Evolutionary conservation across 768 basidiomycete species (phyloP), one percentile per base, ranked within the genome.

Genomic region (Punctularia strigosozonata): DNA sequence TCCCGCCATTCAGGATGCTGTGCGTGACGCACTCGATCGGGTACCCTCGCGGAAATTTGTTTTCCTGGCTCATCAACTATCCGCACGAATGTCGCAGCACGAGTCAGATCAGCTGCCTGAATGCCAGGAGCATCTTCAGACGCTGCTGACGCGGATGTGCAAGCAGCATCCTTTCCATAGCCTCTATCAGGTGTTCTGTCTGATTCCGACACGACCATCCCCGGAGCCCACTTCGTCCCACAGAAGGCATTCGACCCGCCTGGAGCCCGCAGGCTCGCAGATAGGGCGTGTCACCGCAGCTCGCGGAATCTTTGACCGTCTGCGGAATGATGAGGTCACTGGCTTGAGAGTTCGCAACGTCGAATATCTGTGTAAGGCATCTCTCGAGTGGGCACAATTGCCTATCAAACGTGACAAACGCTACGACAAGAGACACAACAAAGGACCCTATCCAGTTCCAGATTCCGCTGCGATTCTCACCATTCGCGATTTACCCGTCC

Each of bases 131-230:
- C 74, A 67, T 42, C 65, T 98, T 4, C 75, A 80, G 37, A 58
- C 49, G 2, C 59, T 85, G 20, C 65, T 98, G 18, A 40, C 82
- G 4, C 70, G 77, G 18, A 84, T 99, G 71, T 86, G 85, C 50
- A 58, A 58, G 41, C 88, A 97, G 38, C 95, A 99, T 52, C 91
- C 94, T 0, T 98, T 88, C 60, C 95, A 99, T 54, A 82, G 75
- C 47, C 61, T 95, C 5, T 94, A 92, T 58, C 89, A 91, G 47
- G 73, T 98, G 2, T 86, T 80, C 55, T 86, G 85, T 39, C 60
- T 94, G 44, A n/a, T n/a, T n/a, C n/a, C n/a, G n/a, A n/a, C n/a
- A n/a, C 67, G 61, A 40, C 64, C 66, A 14, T 59, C 60, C 5
- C 48, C n/a, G 18, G 7, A 60, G 48, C 45, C 47, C 46, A 41